These are phyloP conservation scores for Cutaneotrichosporon dermatis DNA, from an alignment of 1,284 basidiomycete species.

Conservation along the genomic window DNA sequence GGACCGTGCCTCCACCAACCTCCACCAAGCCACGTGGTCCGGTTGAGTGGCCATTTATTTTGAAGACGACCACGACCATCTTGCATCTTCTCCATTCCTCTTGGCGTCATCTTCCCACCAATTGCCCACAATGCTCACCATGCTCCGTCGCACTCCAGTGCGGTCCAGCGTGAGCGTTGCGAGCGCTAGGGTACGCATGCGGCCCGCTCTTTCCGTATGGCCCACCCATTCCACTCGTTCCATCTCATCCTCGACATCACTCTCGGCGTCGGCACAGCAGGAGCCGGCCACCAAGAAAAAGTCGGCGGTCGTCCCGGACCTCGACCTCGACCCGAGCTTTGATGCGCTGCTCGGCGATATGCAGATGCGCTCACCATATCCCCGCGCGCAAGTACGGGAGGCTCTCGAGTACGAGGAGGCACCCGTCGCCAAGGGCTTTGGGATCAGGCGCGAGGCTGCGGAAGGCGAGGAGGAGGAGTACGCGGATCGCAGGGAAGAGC, in stretches of 20 bases:
- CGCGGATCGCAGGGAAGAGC: conserved; percentile 34
- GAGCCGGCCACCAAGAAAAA: background rate
- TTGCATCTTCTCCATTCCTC: background rate
- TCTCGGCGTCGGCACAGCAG: too few species aligned
- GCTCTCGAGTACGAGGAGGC: background rate
- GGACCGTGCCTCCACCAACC: background rate
- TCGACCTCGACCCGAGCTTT: conserved; percentile 11
- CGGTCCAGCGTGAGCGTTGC: background rate
- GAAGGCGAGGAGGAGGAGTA: conserved; percentile 2
- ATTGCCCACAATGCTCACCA: background rate
- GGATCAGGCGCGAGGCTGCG: background rate
- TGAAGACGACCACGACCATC: background rate
- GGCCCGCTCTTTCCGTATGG: too few species aligned
- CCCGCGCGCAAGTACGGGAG: too few species aligned
- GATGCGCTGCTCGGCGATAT: conserved; percentile 8
- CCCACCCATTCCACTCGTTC: too few species aligned
- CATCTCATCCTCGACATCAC: too few species aligned
- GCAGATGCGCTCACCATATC: background rate
- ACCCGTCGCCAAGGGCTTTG: background rate
- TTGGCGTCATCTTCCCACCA: background rate
- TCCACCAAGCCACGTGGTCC: background rate
- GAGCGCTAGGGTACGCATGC: too few species aligned
- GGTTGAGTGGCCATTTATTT: background rate
- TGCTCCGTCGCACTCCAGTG: background rate
- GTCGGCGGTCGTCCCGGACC: background rate